phyloP scores from a whole-genome alignment of 2,329 filamentous ascomycete genomes.

The Cladosporium sp. region DNA sequence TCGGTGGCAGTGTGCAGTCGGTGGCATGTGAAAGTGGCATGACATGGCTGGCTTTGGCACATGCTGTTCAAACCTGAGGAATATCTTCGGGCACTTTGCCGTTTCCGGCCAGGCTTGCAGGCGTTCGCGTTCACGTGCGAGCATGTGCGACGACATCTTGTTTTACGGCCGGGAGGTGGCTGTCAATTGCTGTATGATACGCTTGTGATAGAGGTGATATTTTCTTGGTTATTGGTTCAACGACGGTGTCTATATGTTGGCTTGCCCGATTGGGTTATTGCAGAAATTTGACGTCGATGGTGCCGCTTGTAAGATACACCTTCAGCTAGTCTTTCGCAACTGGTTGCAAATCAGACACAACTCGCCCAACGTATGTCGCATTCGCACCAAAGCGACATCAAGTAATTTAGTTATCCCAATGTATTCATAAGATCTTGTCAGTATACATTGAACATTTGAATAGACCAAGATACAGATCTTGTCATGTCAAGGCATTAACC shows the following conservation, averaged over 20 bases:
- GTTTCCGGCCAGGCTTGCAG: not conserved
- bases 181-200: not conserved
- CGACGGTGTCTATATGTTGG: not conserved
- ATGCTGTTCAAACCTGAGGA: constrained; percentile 6
- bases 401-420: not conserved
- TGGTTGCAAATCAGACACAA: not conserved
- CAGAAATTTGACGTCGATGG: not conserved
- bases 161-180: not conserved
- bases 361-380: not conserved
- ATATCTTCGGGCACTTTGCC: not conserved
- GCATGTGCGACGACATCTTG: not conserved
- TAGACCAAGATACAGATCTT: not conserved
- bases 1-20: not conserved
- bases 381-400: not conserved
- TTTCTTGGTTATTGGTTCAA: not conserved
- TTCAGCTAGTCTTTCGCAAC: not conserved
- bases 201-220: not conserved
- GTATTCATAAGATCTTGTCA: not conserved
- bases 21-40: constrained; percentile 17
- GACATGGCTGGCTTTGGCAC: constrained; percentile 10
- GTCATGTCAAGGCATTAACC: not conserved
- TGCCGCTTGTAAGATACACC: not conserved
- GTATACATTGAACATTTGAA: not conserved
- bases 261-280: not conserved
- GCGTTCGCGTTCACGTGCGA: constrained; percentile 2